Evolutionary conservation across 108 stramenopile species (phyloP), one percentile per base, ranked within the genome.

Genomic region (Nitzschia sp.): DNA sequence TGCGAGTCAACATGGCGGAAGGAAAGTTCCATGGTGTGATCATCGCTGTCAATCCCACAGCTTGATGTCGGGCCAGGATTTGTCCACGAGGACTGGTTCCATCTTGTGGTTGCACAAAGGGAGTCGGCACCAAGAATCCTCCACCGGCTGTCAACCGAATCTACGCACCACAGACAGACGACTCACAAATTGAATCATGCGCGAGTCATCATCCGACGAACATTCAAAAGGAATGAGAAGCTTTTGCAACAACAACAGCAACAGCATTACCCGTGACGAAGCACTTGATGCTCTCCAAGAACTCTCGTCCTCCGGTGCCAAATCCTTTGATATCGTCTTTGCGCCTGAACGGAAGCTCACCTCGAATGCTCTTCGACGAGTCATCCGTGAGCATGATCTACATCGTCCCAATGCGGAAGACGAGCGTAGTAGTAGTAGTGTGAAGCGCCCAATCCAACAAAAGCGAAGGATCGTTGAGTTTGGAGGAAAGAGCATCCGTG

Each of bases 21-120:
- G 99, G 99, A 72, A 98, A 99, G 77, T 99, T 99, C 97, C 97
- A 98, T 16, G 98, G 98, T 13, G 75, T 56, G 38, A 75, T 71
- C 69, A 82, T 64, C 31, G 70, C 82, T 13, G 64, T 41, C 17
- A 96, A 91, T 33, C 98, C 98, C 1, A 98, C 90, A 9, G 96
- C 92, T 75, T 97, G 85, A 2, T 93, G 82, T 8, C 82, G 61
- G 8, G 89, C 89, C 80, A 96, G 69, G 32, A 91, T 41, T 54
- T 77, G 78, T 29, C 93, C 87, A 17, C 80, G 64, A 1, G 91
- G 91, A 44, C 62, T 48, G n/a, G n/a, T n/a, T 29, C 76, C 79
- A 32, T 69, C 53, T 21, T 44, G 25, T 17, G 59, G 56, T 11
- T 66, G 3, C 13, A 35, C 35, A 71, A 91, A 94, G 0, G 93